These are phyloP conservation scores for Spiraea crenata DNA, from an alignment of 331 rosid genomes.

Conservation along the genomic window DNA sequence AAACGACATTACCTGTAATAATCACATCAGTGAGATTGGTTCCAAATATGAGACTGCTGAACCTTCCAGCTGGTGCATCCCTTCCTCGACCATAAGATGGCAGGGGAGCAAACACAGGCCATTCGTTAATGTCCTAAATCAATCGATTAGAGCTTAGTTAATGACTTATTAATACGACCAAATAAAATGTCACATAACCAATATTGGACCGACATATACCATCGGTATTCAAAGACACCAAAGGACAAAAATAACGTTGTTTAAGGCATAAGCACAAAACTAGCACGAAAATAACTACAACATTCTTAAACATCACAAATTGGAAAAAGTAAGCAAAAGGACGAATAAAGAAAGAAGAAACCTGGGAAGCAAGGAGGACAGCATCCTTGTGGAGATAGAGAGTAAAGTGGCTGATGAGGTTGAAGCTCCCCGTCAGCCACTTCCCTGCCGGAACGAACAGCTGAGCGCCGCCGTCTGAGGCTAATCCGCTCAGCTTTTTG, in stretches of 20 bases:
- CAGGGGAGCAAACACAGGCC: constrained; percentile 38
- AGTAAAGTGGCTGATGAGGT: constrained; percentile 41
- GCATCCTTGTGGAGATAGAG: constrained; percentile 41
- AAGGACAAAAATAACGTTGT: not conserved
- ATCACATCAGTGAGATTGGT: constrained; percentile 53
- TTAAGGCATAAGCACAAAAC: not conserved
- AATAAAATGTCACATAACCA: no score
- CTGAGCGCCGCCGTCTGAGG: constrained; percentile 45
- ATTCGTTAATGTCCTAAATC: constrained; percentile 42
- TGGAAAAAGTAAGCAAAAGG: not conserved
- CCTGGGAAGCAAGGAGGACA: constrained; percentile 45
- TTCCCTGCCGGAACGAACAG: constrained; percentile 51
- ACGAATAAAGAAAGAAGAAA: not conserved
- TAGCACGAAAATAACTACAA: not conserved
- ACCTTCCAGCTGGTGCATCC: constrained; percentile 49
- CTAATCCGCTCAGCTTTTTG: constrained; percentile 28
- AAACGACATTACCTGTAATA: constrained; percentile 29
- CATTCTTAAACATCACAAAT: not conserved
- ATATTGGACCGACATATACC: no score
- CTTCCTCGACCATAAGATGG: constrained; percentile 60
- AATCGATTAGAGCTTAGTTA: not conserved
- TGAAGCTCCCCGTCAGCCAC: constrained; percentile 49
- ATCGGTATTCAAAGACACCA: no score
- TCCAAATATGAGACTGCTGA: constrained; percentile 45
- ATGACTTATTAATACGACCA: no score